Percentiles rank a stretch among this genome's conserved stretches.
Evolutionary conservation across 2,329 filamentous ascomycete genomes (phyloP).

Genomic region (Alternaria sp.): DNA sequence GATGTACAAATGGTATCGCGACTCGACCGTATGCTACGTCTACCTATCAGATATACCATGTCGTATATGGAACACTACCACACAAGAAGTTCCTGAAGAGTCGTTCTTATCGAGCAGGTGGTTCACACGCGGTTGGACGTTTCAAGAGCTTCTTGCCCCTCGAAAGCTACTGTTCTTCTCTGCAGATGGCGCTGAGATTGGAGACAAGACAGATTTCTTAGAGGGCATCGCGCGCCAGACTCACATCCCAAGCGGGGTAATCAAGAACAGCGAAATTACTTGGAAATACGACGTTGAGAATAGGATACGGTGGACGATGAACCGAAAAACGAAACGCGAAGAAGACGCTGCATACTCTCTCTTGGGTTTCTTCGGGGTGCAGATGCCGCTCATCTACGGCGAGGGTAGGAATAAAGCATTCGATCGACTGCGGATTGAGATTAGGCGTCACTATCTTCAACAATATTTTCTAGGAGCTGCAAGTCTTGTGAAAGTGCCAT

Average conservation of each 20-base stretch:
- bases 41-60: slow-evolving; percentile 5
- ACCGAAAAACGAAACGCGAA: slow-evolving; percentile 18
- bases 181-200: background rate
- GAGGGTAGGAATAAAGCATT: slow-evolving; percentile 2
- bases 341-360: slow-evolving; percentile 46
- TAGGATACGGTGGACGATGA: slow-evolving; percentile 21
- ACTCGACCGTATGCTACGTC: slow-evolving; percentile 6
- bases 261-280: background rate
- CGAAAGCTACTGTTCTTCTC: background rate
- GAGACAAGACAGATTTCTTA: background rate
- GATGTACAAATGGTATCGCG: slow-evolving; percentile 4
- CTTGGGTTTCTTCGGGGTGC: slow-evolving; percentile 39
- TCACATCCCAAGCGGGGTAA: background rate
- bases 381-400: slow-evolving; percentile 21
- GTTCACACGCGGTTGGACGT: slow-evolving; percentile 11
- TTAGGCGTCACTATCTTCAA: background rate
- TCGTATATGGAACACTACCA: background rate
- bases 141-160: slow-evolving; percentile 6
- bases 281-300: slow-evolving; percentile 3
- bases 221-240: background rate
- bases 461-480: no score
- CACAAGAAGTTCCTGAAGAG: no score
- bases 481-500: no score
- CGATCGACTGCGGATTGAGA: background rate
- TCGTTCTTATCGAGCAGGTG: background rate